These are phyloP conservation scores for Ceratonia siliqua DNA, from an alignment of 306 rosid species.

Conservation along the genomic window DNA sequence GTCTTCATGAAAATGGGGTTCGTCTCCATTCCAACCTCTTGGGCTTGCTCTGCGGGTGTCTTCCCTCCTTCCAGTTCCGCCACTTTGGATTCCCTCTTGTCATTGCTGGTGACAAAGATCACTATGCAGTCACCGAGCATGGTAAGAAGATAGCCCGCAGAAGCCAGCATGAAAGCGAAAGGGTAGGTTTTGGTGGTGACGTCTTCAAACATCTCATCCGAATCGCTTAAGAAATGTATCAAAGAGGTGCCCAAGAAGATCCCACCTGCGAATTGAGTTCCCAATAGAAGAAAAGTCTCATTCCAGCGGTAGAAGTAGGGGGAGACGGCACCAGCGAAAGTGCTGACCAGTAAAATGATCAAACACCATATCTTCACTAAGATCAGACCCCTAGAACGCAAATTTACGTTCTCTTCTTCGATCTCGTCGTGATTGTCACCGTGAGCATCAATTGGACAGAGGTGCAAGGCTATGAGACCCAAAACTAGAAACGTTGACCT, in stretches of 20 bases:
- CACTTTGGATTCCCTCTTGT: conserved; percentile 45
- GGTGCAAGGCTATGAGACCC: conserved; percentile 31
- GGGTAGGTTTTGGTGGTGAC: conserved; percentile 69
- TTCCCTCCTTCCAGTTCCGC: conserved; percentile 53
- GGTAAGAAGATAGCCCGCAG: conserved; percentile 62
- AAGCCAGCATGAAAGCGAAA: conserved; percentile 76
- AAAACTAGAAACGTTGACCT: conserved; percentile 55
- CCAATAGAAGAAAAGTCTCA: conserved; percentile 65
- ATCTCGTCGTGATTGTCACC: conserved; percentile 29
- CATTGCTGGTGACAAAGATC: conserved; percentile 30
- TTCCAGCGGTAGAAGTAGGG: conserved; percentile 71
- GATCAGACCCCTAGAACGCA: conserved; percentile 49
- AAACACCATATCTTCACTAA: conserved; percentile 76
- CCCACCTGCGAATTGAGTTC: conserved; percentile 77
- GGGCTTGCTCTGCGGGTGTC: conserved; percentile 19
- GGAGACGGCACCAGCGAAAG: conserved; percentile 66
- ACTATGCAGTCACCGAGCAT: conserved; percentile 68
- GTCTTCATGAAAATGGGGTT: conserved; percentile 52
- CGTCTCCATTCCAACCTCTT: neutral
- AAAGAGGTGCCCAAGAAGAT: conserved; percentile 73
- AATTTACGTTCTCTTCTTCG: neutral
- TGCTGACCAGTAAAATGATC: conserved; percentile 56
- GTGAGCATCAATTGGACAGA: conserved; percentile 41
- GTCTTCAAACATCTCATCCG: conserved; percentile 42
- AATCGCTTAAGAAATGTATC: conserved; percentile 80